Conservation (phyloP, 176 grass and related monocot genomes). For the Avena eriantha region DNA sequence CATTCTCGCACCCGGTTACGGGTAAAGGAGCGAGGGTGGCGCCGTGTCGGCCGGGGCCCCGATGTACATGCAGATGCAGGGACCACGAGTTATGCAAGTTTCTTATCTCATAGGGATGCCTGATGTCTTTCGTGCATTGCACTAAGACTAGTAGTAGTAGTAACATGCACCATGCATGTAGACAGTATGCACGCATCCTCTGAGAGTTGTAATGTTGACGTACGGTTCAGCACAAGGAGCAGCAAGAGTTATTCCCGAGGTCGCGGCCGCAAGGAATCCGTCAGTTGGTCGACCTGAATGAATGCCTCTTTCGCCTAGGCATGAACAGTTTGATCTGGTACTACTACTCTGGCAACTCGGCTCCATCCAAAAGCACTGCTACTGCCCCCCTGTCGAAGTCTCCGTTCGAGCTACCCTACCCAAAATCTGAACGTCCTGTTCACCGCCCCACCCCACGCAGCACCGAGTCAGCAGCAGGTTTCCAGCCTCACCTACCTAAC, state of each 20-base stretch:
- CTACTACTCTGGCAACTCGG: too few species aligned
- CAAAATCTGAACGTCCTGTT: neutral
- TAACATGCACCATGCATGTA: neutral
- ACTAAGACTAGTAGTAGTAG: neutral
- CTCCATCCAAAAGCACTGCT: too few species aligned
- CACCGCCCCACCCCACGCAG: slow-evolving; percentile 48
- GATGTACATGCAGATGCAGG: neutral
- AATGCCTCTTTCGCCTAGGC: neutral
- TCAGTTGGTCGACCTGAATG: neutral
- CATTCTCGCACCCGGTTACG: slow-evolving; percentile 40
- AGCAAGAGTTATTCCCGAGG: neutral
- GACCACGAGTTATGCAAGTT: neutral
- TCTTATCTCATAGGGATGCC: neutral
- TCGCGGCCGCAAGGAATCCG: neutral
- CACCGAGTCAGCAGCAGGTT: slow-evolving; percentile 48
- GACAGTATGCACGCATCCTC: neutral
- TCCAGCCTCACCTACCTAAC: slow-evolving; percentile 37
- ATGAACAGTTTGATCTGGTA: too few species aligned
- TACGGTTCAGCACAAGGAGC: neutral
- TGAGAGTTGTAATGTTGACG: neutral
- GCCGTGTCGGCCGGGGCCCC: slow-evolving; percentile 40
- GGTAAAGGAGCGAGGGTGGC: neutral
- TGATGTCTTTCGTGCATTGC: slow-evolving; percentile 4
- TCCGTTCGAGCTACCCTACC: neutral
- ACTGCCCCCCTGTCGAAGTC: slow-evolving; percentile 25